Conservation (phyloP, 148 eudicot species). For the Heliosperma pusillum region DNA sequence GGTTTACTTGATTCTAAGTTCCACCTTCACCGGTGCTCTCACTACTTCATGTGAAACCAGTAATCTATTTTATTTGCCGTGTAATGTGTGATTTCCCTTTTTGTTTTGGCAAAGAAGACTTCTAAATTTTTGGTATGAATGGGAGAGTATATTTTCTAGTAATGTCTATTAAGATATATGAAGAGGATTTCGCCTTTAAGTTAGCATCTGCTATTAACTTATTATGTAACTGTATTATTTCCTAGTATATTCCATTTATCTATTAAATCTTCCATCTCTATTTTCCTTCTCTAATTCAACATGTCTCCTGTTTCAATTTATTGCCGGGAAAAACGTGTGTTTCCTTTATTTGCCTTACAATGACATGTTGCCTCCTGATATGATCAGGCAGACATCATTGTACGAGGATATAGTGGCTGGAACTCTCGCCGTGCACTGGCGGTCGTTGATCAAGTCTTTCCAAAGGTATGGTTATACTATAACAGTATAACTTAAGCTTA, state of each 20-base stretch:
- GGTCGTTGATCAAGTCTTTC: conserved; percentile 76
- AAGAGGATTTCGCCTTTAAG: background rate
- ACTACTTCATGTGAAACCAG: no score
- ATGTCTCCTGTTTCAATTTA: background rate
- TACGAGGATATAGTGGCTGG: conserved; percentile 88
- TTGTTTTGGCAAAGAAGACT: no score
- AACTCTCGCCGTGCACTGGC: conserved; percentile 82
- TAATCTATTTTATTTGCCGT: no score
- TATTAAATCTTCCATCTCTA: background rate
- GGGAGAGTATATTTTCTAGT: background rate
- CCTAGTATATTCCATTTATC: background rate
- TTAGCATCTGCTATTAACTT: no score
- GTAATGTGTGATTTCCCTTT: no score
- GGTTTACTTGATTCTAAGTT: background rate
- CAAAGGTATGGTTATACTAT: conserved; percentile 48
- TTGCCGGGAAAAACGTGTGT: background rate
- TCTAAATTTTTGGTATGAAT: background rate
- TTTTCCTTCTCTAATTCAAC: background rate
- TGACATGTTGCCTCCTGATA: conserved; percentile 17
- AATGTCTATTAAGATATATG: background rate
- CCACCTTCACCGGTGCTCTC: background rate
- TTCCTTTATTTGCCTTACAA: background rate
- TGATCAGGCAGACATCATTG: conserved; percentile 69
- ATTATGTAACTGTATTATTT: conserved; percentile 1
- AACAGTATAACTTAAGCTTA: background rate